phyloP scores from a whole-genome alignment of 2,329 filamentous ascomycete species.

The Samsoniella hepiali region DNA sequence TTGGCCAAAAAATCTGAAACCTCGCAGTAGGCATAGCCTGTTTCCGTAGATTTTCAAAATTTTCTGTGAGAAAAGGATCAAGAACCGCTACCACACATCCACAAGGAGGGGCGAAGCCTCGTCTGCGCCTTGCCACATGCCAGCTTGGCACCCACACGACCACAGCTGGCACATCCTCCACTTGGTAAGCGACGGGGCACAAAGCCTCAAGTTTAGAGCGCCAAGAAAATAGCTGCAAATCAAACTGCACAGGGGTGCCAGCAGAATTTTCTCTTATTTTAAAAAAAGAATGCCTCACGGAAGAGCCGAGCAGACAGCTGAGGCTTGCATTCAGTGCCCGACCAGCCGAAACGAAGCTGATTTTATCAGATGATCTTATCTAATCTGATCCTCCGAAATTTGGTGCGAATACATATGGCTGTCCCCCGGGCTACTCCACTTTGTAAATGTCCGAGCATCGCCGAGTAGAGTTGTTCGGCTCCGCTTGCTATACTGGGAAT shows the following conservation, averaged over 20 bases:
- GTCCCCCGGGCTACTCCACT: not conserved
- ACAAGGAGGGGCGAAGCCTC: not conserved
- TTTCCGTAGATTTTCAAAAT: too few relatives aligned
- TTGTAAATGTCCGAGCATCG: constrained; percentile 6
- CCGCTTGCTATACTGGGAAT: not conserved
- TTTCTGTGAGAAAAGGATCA: too few relatives aligned
- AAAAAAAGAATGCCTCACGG: constrained; percentile 2
- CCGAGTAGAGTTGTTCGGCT: not conserved
- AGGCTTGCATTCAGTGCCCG: not conserved
- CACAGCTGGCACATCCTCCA: not conserved
- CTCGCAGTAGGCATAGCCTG: too few relatives aligned
- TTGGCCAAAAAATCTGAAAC: too few relatives aligned
- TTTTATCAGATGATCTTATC: constrained; percentile 13
- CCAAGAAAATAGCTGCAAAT: constrained; percentile 10
- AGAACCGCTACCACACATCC: too few relatives aligned
- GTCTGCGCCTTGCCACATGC: not conserved
- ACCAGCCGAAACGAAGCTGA: not conserved
- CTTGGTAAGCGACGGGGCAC: not conserved
- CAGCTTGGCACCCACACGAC: not conserved
- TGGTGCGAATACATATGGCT: too few relatives aligned
- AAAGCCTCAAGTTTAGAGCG: not conserved
- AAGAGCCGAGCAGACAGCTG: not conserved
- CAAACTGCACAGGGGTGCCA: not conserved
- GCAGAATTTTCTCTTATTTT: not conserved
- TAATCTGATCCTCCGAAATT: not conserved